Evolutionary conservation across 2,329 filamentous ascomycete species (phyloP).

Genomic region (Drechmeria coniospora): DNA sequence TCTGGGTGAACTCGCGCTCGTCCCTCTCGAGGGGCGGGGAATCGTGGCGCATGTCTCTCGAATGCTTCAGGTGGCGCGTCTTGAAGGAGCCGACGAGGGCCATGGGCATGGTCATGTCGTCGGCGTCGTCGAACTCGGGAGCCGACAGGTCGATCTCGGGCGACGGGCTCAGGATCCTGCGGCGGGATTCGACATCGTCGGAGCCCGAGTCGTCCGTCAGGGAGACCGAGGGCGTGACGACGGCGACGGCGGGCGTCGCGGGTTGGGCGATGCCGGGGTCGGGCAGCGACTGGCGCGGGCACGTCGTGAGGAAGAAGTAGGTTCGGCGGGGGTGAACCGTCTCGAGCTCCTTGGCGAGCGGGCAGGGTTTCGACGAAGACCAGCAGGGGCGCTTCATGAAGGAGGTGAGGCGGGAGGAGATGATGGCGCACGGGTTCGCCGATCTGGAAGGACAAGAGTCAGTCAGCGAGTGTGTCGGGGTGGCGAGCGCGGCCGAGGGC

Average conservation of each 20-base stretch:
- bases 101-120: slow-evolving; percentile 41
- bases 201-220: slow-evolving; percentile 32
- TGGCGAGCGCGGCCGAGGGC: slow-evolving; percentile 5
- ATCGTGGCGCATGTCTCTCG: slow-evolving; percentile 42
- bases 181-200: slow-evolving; percentile 56
- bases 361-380: slow-evolving; percentile 67
- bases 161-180: slow-evolving; percentile 67
- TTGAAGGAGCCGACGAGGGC: slow-evolving; percentile 52
- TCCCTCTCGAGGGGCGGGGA: slow-evolving; percentile 86
- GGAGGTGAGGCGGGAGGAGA: slow-evolving; percentile 77
- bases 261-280: slow-evolving; percentile 18
- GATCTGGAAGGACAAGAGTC: slow-evolving; percentile 50
- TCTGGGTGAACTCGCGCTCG: slow-evolving; percentile 93
- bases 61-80: slow-evolving; percentile 23
- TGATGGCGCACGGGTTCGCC: slow-evolving; percentile 86
- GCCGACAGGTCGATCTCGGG: slow-evolving; percentile 87
- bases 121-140: slow-evolving; percentile 65
- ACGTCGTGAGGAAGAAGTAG: slow-evolving; percentile 92
- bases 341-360: slow-evolving; percentile 83
- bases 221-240: slow-evolving; percentile 75
- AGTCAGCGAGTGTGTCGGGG: slow-evolving; percentile 10
- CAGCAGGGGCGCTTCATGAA: slow-evolving; percentile 79
- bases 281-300: slow-evolving; percentile 66
- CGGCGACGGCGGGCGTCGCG: slow-evolving; percentile 40
- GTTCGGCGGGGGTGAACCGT: slow-evolving; percentile 85